Conservation (phyloP, 345 rosid species). For the Ceriops tagal region DNA sequence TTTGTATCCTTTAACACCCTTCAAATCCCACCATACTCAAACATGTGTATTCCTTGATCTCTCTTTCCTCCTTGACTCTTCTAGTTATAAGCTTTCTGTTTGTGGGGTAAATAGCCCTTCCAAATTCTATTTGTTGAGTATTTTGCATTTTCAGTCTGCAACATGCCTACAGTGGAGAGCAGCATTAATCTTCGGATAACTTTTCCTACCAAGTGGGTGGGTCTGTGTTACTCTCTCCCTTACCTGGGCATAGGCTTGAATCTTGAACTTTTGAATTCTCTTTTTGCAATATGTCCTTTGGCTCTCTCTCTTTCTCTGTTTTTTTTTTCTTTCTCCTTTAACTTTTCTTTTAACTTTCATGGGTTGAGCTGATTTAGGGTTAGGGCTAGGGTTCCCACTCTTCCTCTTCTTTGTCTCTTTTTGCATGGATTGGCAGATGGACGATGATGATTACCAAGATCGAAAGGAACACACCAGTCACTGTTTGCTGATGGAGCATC, state of each 20-base stretch:
- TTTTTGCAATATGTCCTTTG: not conserved
- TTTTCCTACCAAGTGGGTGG: constrained; percentile 18
- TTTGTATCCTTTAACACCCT: constrained; percentile 21
- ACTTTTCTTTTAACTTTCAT: not conserved
- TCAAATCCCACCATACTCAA: not conserved
- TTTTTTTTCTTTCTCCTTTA: not conserved
- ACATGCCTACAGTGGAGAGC: too few relatives aligned
- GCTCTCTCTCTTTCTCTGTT: not conserved
- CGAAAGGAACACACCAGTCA: constrained; percentile 38
- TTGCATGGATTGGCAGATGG: constrained; percentile 10
- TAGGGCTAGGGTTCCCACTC: constrained; percentile 42
- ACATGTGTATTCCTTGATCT: not conserved
- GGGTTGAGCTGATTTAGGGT: constrained; percentile 17
- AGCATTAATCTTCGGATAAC: not conserved
- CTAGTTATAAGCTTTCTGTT: not conserved
- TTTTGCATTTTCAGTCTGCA: not conserved
- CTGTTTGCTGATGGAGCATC: constrained; percentile 79
- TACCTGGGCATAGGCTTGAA: constrained; percentile 5
- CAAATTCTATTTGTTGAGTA: not conserved
- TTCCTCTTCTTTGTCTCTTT: constrained; percentile 11
- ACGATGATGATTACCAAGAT: constrained; percentile 12
- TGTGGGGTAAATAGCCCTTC: not conserved
- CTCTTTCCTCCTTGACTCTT: not conserved
- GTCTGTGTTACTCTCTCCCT: constrained; percentile 16
- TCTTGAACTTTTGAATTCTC: constrained; percentile 1